Base-by-base conservation (phyloP, 257 asterid species). In the Perilla frutescens region DNA sequence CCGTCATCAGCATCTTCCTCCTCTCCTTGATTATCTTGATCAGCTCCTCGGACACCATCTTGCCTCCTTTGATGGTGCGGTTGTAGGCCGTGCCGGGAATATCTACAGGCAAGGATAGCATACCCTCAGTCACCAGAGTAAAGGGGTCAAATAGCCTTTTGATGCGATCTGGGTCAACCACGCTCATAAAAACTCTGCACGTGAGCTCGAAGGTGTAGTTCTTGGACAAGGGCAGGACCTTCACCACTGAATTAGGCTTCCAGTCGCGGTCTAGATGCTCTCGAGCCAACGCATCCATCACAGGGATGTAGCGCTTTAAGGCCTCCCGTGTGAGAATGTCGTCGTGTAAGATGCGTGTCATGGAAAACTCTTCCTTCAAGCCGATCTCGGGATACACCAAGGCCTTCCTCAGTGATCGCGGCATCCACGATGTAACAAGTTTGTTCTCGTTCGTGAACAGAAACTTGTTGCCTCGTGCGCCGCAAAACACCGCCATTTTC, bases 401-500 rank as follows among this genome's bases (percentile, higher is more conserved):
- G 62, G 83, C 89, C 62, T 84, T 82, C 41, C 72, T 77, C 76
- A 84, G 32, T 6, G 89, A 86, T 41, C 65, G 73, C 13, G 91
- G 91, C 85, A 81, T 77, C 93, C 93, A 88, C 0, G 83, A 70
- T 5, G 85, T 67, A 57, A 84, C 74, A 1, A 84, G 80, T 37
- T 82, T 86, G 82, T 66, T 74, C 47, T 88, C 88, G 44, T 77
- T 88, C 43, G 45, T 75, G 89, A 84, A 20, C 26, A 20, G 26
- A 20, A 20, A 20, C 26, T 20, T 20, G 26, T 20, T 20, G 26
- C 26, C 26, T 20, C 26, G 26, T 20, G 26, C 26, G 26, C 26
- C 26, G 26, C 26, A 20, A 20, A 20, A 20, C 26, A 84, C 70
- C 1, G 86, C 91, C 87, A 86, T 74, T 63, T 76, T 83, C 29